Evolutionary conservation across 345 rosid species (phyloP).

Genomic region (Corymbia maculata): DNA sequence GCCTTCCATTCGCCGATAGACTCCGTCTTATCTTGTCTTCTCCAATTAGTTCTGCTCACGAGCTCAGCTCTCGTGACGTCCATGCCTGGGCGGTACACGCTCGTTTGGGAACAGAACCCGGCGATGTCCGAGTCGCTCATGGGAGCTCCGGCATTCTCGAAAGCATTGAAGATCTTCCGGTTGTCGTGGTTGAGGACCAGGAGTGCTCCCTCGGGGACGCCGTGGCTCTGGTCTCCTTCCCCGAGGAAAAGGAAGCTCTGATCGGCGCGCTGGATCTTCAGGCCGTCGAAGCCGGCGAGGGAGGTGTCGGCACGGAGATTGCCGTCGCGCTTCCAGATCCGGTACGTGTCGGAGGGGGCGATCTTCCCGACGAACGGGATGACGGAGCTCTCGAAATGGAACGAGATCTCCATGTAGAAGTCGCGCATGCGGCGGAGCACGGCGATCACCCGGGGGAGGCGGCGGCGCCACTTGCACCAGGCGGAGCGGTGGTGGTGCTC

Average conservation of each 20-base stretch:
- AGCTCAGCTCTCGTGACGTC: constrained; percentile 86
- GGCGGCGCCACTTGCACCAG: constrained; percentile 90
- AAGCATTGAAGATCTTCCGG: constrained; percentile 61
- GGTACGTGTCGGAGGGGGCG: constrained; percentile 94
- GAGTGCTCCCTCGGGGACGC: constrained; percentile 57
- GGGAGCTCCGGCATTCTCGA: constrained; percentile 62
- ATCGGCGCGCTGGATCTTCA: constrained; percentile 80
- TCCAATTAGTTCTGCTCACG: constrained; percentile 70
- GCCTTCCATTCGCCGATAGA: constrained; percentile 77
- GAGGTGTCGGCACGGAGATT: constrained; percentile 84
- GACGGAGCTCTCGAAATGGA: constrained; percentile 88
- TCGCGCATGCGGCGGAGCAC: constrained; percentile 78
- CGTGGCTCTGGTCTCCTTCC: constrained; percentile 53
- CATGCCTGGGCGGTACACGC: constrained; percentile 87
- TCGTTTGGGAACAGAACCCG: constrained; percentile 55
- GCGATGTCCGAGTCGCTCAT: constrained; percentile 55
- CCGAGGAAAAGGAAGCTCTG: constrained; percentile 85
- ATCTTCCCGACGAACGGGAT: constrained; percentile 83
- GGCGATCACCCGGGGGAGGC: constrained; percentile 64
- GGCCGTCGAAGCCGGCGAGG: constrained; percentile 79
- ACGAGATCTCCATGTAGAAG: constrained; percentile 90
- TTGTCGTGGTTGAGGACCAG: constrained; percentile 68
- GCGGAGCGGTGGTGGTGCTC: constrained; percentile 53
- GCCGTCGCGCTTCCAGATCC: constrained; percentile 92
- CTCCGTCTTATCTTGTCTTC: constrained; percentile 73